Base-by-base conservation (phyloP, 441 rosid species). In the Bruguiera hainesii region DNA sequence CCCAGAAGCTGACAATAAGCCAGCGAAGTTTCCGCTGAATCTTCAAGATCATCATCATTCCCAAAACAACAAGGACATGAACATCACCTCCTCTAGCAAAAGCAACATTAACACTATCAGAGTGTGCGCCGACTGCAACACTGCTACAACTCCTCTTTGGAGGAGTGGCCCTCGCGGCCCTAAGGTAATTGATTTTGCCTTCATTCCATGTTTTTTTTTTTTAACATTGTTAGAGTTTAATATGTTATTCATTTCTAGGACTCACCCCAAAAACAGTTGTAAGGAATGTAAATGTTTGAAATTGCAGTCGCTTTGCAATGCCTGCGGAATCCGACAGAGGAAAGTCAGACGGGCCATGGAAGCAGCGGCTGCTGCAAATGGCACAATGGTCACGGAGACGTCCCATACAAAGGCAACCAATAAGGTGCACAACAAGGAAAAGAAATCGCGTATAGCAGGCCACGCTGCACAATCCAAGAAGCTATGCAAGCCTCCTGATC, bases 81-180 rank as follows among this genome's bases (percentile, higher is more conserved):
- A 69, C 39, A 46, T 60, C 53, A 70, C n/a, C 55, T 53, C 67
- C n/a, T 35, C 66, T 37, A 64, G 51, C 68, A 75, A 57, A 53
- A 42, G 23, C 56, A 71, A 28, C 30, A 71, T 39, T 61, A 63
- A 3, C 62, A 28, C 62, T 53, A 60, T 72, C 18, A 81, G 85
- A 66, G 83, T 75, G 53, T 86, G 91, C 70, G 20, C 87, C 4
- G 85, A 84, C 49, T 86, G 91, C 50, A 78, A 75, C 76, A 86
- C 89, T 0, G 82, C 87, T 35, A 78, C 82, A 2, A 86, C 89
- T 19, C 91, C 91, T 16, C 89, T 86, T 52, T 86, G 91, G 91
- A 76, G 91, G 71, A 84, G 89, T 42, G 91, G 91, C 57, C 91
- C 91, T 64, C 74, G 73, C 11, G 89, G 91, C 37, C 89, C 91